Evolutionary conservation across 2,329 filamentous ascomycete species (phyloP), one percentile per base, ranked within the genome.

Genomic region (Sporothrix sp.): DNA sequence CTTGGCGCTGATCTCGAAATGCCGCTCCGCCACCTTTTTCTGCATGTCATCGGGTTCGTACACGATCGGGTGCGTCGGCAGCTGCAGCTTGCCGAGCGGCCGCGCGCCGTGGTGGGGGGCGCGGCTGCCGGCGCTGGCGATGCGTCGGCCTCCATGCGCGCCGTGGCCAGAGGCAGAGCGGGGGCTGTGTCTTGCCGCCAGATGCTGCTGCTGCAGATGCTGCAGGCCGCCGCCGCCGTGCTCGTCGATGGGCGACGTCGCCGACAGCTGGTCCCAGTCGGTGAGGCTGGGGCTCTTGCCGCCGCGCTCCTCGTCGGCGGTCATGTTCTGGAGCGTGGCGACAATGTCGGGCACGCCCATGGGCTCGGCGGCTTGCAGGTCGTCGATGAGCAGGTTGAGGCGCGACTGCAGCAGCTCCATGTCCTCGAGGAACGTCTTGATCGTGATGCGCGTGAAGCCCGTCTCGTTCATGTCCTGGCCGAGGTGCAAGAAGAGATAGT

Each of bases 381-480:
- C 86, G 60, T 87, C 85, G 3, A 97, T 81, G 25, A 98, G 69
- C 55, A 88, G 85, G 62, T 95, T 94, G 14, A 98, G 71, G 16
- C 93, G 82, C 42, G 82, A 78, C 61, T 95, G 86, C 5, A 98
- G 75, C 6, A 97, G 74, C 55, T 80, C 79, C 38, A 96, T 72
- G 21, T 93, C 85, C 59, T 97, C 91, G 21, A 98, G 72, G 70
- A 96, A 98, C 0, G 87, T 86, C 69, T 95, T 97, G 62, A 98
- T 80, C 0, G 87, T 91, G 53, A 97, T 79, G 48, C 87, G 76
- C 3, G 82, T 82, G 43, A 82, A 82, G 11, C 78, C 81, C 38
- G 75, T 78, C 52, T 79, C 78, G 50, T 77, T 76, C 38, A 71
- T 71, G 44, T 82, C 75, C 59, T 84, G 82, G 48, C 71, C 71